phyloP scores from a whole-genome alignment of 139 green algal species.

The Desmodesmus armatus region DNA sequence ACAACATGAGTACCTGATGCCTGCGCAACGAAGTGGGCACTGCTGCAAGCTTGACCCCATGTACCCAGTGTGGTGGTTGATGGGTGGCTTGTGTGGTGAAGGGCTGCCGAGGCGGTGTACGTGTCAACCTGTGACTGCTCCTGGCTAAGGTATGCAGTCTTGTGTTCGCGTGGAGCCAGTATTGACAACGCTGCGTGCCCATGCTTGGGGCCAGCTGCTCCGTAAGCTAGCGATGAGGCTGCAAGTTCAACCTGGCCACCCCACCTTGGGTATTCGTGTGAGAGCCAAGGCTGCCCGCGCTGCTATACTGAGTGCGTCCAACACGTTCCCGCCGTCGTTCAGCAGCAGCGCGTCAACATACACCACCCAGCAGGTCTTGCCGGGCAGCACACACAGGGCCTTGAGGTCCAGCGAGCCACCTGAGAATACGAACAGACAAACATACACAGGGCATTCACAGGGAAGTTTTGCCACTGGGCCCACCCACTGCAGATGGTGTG shows the following conservation, averaged over 20 bases:
- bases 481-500: too few species aligned
- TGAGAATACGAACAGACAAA: background rate
- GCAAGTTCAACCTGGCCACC: background rate
- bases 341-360: slow-evolving; percentile 89
- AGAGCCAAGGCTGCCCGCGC: slow-evolving; percentile 71
- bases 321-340: slow-evolving; percentile 83
- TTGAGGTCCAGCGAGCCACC: slow-evolving; percentile 67
- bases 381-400: slow-evolving; percentile 76
- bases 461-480: too few species aligned
- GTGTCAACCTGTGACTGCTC: too few species aligned
- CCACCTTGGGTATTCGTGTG: slow-evolving; percentile 69
- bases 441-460: background rate
- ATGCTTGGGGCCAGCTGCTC: background rate
- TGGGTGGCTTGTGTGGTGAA: too few species aligned
- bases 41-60: too few species aligned
- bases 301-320: slow-evolving; percentile 83
- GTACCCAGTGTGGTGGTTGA: too few species aligned
- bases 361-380: slow-evolving; percentile 87
- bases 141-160: too few species aligned
- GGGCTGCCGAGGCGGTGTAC: too few species aligned
- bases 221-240: background rate
- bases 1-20: too few species aligned
- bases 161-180: background rate
- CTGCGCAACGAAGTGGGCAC: too few species aligned
- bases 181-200: background rate